Base-by-base conservation (phyloP, 2,329 filamentous ascomycete genomes). In the Cercospora sesami region DNA sequence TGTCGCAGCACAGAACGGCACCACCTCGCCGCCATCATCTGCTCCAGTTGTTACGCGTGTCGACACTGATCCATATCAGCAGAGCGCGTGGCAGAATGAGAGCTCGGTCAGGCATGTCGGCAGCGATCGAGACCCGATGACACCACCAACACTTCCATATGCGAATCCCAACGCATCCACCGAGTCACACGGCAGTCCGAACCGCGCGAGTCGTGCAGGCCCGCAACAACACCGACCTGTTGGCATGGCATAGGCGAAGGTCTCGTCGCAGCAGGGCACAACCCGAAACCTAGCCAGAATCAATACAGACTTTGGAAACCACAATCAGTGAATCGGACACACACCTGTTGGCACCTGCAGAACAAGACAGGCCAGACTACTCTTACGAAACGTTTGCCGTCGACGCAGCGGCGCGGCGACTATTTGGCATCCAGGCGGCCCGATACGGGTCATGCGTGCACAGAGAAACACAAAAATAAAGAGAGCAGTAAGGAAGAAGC, bases 11-110 rank as follows among this genome's bases (percentile, higher is more conserved):
- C 68, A 69, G 67, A 69, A 73, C 63, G 68, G 71, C 63, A 68
- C 77, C 72, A 79, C 83, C 63, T 82, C 85, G 64, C 72, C 72
- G 26, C 69, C 65, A 9, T 67, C 83, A 48, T 83, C 88, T 51
- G 86, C 70, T 5, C 81, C 84, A 42, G 83, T 88, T 51, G 86
- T 89, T 39, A 90, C 88, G 82, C 76, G 91, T 66, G 92, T 97
- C 63, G 94, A 97, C 77, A 92, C 91, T n/a, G 94, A 98, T 77
- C 92, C 91, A 5, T 87, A 91, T 23, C 86, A 89, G 76, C 84
- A 85, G 39, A 81, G 81, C 63, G 86, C 91, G 5, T 93, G 90
- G 89, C 90, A 93, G 75, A 91, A 92, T 77, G 93, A 96, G 79
- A 90, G 88, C 72, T 93, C 91, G 60, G 93, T 94, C 48, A 88